Evolutionary conservation across 2,329 filamentous ascomycete genomes (phyloP).

Genomic region (Fusarium palustre): DNA sequence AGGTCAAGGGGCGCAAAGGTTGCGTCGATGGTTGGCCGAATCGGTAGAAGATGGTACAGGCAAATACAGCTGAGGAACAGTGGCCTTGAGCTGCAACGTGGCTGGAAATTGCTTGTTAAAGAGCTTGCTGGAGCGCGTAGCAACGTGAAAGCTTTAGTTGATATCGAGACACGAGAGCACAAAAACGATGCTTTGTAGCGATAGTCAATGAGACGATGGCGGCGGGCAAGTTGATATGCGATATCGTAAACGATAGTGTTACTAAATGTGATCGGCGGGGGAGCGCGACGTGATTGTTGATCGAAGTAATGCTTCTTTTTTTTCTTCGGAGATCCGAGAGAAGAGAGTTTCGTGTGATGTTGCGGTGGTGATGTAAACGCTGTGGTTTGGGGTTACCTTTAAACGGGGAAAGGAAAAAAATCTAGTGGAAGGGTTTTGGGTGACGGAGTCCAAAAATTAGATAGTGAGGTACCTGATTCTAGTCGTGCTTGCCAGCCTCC

Average conservation of each 20-base stretch:
- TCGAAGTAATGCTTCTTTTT: slow-evolving; percentile 23
- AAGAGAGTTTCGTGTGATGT: slow-evolving; percentile 45
- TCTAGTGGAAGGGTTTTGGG: slow-evolving; percentile 48
- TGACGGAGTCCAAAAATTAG: slow-evolving; percentile 49
- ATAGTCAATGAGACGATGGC: slow-evolving; percentile 36
- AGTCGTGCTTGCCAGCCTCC: slow-evolving; percentile 17
- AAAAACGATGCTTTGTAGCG: slow-evolving; percentile 42
- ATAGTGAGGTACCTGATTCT: slow-evolving; percentile 42
- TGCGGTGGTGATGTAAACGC: slow-evolving; percentile 48
- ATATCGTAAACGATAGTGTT: slow-evolving; percentile 42
- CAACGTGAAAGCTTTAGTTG: slow-evolving; percentile 33
- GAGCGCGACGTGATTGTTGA: slow-evolving; percentile 35
- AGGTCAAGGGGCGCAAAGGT: slow-evolving; percentile 35
- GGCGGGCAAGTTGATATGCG: slow-evolving; percentile 32
- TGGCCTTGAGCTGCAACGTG: slow-evolving; percentile 33
- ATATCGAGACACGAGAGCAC: slow-evolving; percentile 40
- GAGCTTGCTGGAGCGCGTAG: slow-evolving; percentile 29
- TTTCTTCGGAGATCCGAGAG: slow-evolving; percentile 32
- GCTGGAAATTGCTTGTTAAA: slow-evolving; percentile 28
- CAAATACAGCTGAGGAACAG: slow-evolving; percentile 18
- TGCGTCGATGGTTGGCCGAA: slow-evolving; percentile 33
- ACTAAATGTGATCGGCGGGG: slow-evolving; percentile 32
- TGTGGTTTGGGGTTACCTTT: slow-evolving; percentile 41
- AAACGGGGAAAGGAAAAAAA: slow-evolving; percentile 50
- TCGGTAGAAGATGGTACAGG: slow-evolving; percentile 26